These are phyloP conservation scores for Fusarium metavorans DNA, from an alignment of 2,329 filamentous ascomycete genomes.

Conservation along the genomic window DNA sequence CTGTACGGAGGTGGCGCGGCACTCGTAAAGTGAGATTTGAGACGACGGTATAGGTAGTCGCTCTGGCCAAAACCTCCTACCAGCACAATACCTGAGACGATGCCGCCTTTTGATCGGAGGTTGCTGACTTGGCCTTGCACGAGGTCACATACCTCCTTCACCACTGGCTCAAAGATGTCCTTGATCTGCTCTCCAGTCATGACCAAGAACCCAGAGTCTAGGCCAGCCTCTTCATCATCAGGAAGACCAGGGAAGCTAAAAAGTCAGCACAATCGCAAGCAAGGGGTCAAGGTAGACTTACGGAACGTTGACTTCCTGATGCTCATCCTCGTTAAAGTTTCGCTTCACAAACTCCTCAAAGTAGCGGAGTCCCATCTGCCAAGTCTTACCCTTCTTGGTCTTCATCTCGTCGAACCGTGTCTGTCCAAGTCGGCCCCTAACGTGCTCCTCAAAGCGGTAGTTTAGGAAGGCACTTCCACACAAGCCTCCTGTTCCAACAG, in stretches of 20 bases:
- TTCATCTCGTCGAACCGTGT: constrained; percentile 81
- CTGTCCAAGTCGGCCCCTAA: constrained; percentile 74
- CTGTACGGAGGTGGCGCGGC: constrained; percentile 73
- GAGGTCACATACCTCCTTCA: constrained; percentile 76
- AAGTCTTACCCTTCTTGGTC: constrained; percentile 80
- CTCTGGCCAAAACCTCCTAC: constrained; percentile 87
- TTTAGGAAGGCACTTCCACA: constrained; percentile 85
- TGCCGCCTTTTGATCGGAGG: constrained; percentile 70
- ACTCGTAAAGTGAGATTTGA: constrained; percentile 76
- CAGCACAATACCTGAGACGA: constrained; percentile 80
- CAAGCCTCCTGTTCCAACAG: constrained; percentile 81
- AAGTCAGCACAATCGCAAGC: background rate
- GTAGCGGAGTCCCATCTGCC: constrained; percentile 82
- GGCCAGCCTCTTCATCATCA: constrained; percentile 79
- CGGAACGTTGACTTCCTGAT: constrained; percentile 82
- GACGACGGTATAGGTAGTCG: constrained; percentile 78
- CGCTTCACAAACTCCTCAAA: constrained; percentile 89
- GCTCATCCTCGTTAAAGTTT: constrained; percentile 84
- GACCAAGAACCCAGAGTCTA: constrained; percentile 82
- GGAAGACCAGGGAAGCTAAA: constrained; percentile 76
- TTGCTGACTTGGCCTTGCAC: constrained; percentile 75
- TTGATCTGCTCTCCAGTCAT: constrained; percentile 78
- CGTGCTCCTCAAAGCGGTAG: constrained; percentile 83
- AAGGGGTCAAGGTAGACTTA: constrained; percentile 50
- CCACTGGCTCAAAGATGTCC: constrained; percentile 80